A percentile compares a stretch with the other conserved stretches of the same genome.
phyloP scores from a whole-genome alignment of 1,284 basidiomycete genomes.

The Fomitopsis palustris region DNA sequence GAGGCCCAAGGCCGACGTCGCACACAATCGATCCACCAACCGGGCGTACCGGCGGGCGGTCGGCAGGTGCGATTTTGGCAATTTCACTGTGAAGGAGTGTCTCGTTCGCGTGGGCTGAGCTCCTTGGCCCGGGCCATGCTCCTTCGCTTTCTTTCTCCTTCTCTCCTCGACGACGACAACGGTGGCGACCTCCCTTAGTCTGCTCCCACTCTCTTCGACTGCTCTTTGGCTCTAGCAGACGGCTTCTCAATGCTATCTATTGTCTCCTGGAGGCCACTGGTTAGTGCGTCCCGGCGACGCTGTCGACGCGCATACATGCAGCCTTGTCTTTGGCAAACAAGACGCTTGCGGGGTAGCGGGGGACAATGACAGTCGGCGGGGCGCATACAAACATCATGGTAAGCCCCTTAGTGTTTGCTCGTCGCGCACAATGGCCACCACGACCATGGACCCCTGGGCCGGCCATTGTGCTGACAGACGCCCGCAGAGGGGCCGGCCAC shows the following conservation, averaged over 20 bases:
- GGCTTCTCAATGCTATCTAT: conserved; percentile 8
- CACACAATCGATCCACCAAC: neutral
- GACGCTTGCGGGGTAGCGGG: neutral
- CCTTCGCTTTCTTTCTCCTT: conserved; percentile 6
- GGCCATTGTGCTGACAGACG: conserved; percentile 8
- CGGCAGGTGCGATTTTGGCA: conserved; percentile 17
- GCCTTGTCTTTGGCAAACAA: conserved; percentile 7
- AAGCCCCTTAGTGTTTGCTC: conserved; percentile 6
- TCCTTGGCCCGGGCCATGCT: conserved; percentile 15
- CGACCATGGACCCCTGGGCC: neutral
- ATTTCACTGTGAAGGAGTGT: conserved; percentile 27
- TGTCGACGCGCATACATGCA: neutral
- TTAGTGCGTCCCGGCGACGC: neutral
- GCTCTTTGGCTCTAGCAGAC: conserved; percentile 12
- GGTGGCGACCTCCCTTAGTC: neutral
- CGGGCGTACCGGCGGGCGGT: conserved; percentile 11
- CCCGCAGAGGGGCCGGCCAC: conserved; percentile 23
- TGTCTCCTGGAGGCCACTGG: neutral
- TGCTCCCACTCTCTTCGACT: conserved; percentile 6
- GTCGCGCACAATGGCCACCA: conserved; percentile 15
- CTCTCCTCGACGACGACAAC: neutral
- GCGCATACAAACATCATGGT: neutral
- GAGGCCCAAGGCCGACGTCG: neutral
- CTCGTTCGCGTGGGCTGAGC: conserved; percentile 27
- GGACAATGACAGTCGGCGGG: neutral